Conservation (phyloP, 2,329 filamentous ascomycete species). For the Beauveria brongniartii region DNA sequence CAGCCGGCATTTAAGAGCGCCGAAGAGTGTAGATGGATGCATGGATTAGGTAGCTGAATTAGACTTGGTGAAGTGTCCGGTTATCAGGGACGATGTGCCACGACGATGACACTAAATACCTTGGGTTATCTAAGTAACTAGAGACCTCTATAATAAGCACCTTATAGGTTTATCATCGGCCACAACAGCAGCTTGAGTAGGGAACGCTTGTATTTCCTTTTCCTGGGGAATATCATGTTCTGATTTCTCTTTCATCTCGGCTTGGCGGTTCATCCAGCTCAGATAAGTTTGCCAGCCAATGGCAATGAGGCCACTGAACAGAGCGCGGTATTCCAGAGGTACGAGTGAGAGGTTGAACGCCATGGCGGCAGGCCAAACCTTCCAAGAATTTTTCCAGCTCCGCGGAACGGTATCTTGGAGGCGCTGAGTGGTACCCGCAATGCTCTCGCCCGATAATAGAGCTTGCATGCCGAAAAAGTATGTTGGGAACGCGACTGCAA, state of each 20-base stretch:
- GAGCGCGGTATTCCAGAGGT: conserved; percentile 66
- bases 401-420: conserved; percentile 68
- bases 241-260: conserved; percentile 40
- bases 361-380: conserved; percentile 82
- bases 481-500: conserved; percentile 75
- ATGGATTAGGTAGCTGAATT: background rate
- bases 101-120: too few relatives aligned
- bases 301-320: conserved; percentile 72
- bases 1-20: background rate
- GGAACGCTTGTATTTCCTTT: background rate
- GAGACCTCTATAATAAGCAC: too few relatives aligned
- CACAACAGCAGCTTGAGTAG: background rate
- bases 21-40: background rate
- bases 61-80: background rate
- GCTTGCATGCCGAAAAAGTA: conserved; percentile 81
- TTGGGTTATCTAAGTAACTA: too few relatives aligned
- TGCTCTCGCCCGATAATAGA: conserved; percentile 59
- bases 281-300: conserved; percentile 93
- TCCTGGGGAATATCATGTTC: background rate
- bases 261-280: conserved; percentile 67
- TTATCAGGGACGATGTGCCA: background rate
- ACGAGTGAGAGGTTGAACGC: conserved; percentile 84
- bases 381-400: conserved; percentile 70
- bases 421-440: conserved; percentile 58
- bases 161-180: background rate